phyloP scores from a whole-genome alignment of 768 basidiomycete species.

The Piloderma croceum region DNA sequence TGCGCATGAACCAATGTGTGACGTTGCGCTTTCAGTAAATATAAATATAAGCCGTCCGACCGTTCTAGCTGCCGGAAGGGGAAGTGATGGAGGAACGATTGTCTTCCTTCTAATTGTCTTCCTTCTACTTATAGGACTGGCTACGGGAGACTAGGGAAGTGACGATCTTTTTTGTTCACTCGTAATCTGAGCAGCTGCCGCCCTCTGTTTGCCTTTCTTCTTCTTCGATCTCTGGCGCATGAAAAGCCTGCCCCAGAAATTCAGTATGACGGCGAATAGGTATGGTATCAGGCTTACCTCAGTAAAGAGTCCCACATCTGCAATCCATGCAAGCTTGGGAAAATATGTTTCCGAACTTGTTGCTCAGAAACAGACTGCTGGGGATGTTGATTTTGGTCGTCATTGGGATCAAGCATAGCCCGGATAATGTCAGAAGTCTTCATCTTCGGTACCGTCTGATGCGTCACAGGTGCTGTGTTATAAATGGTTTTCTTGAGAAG shows the following conservation, averaged over 20 bases:
- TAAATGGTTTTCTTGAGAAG: slow-evolving; percentile 53
- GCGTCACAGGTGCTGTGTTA: slow-evolving; percentile 49
- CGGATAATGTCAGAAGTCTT: slow-evolving; percentile 39
- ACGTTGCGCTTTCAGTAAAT: no score
- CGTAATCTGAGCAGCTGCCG: not conserved
- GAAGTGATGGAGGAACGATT: no score
- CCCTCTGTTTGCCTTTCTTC: slow-evolving; percentile 27
- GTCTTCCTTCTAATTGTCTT: no score
- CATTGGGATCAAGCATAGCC: slow-evolving; percentile 46
- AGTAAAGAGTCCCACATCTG: slow-evolving; percentile 50
- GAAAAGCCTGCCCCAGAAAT: slow-evolving; percentile 33
- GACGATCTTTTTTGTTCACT: not conserved
- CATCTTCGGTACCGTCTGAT: slow-evolving; percentile 44
- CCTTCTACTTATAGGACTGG: no score
- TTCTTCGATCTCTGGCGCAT: slow-evolving; percentile 40
- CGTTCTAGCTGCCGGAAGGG: no score
- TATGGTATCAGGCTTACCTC: slow-evolving; percentile 28
- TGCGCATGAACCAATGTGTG: no score
- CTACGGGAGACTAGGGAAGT: no score
- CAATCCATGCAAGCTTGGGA: slow-evolving; percentile 50
- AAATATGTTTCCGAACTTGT: slow-evolving; percentile 36
- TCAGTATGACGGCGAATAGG: not conserved
- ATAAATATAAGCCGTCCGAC: no score
- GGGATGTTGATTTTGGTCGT: slow-evolving; percentile 41
- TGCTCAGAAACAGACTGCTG: slow-evolving; percentile 54